Evolutionary conservation across 2,329 filamentous ascomycete species (phyloP), one percentile per base, ranked within the genome.

Genomic region (Claviceps purpurea): DNA sequence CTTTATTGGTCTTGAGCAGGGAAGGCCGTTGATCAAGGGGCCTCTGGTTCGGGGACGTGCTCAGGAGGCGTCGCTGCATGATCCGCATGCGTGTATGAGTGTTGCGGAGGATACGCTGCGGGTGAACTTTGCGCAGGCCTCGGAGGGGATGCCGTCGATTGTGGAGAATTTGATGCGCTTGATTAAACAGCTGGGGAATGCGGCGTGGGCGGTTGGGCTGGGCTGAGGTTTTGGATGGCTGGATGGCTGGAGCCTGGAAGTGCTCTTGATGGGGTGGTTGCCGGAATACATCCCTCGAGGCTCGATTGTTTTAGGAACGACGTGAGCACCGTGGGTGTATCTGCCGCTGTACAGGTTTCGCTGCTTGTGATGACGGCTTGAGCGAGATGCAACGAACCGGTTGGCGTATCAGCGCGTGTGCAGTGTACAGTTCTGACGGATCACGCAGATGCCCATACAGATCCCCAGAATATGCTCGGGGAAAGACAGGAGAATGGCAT

Each of bases 141-240:
- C 69, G 34, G 72, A 73, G 34, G 52, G 22, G 14, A 58, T 73
- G 54, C 79, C 83, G 13, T 76, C 82, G 0, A 72, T 88, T 45
- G 81, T 86, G 1, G 82, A 85, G 58, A 87, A 86, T 55, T 62
- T 87, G 47, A 76, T 81, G 46, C 73, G 79, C 46, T 65, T 87
- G 57, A 76, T 87, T 59, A 75, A 75, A 56, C 79, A 82, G 56
- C 63, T 86, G 50, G 75, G 76, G 4, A 70, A 72, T 57, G 75
- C 76, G 4, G 73, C 75, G 2, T 67, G 65, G 65, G 63, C 63
- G 14, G 65, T 67, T 14, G 66, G 66, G 5, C 40, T 68, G 47
- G 61, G 64, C 14, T 68, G 49, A 56, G 22, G 8, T 30, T 30
- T 26, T 10, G 26, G 3, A 30, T 10, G 26, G 7, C 0, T 26